Conservation (phyloP, 1,139 yeast genomes). For the Lodderomyces margitis region DNA sequence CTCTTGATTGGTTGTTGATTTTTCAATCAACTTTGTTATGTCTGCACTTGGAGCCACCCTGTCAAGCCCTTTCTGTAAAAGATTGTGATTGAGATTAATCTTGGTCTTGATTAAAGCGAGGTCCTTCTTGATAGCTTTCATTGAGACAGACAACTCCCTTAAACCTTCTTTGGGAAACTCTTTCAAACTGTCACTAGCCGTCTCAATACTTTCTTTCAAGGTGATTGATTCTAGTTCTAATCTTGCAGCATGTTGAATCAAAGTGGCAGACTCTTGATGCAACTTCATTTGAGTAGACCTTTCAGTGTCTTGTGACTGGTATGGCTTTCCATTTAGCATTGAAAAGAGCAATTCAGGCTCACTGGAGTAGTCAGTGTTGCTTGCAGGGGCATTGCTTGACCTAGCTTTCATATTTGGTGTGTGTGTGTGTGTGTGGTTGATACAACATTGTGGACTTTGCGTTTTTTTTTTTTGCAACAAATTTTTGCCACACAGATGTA, state of each 20-base stretch:
- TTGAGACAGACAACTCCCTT: background rate
- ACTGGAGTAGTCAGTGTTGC: slow-evolving; percentile 1
- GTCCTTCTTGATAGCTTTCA: background rate
- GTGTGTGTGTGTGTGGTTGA: no score
- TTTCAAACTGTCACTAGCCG: slow-evolving; percentile 5
- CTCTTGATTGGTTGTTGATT: background rate
- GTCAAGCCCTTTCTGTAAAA: background rate
- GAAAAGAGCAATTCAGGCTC: slow-evolving; percentile 2
- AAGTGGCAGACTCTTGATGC: slow-evolving; percentile 4
- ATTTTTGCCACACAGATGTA: background rate
- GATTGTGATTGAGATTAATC: background rate
- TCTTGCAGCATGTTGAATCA: slow-evolving; percentile 31
- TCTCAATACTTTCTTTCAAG: slow-evolving; percentile 20
- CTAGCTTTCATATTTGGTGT: background rate
- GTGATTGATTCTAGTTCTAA: slow-evolving; percentile 33
- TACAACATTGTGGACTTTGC: no score
- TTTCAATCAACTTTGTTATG: background rate
- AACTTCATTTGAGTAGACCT: background rate
- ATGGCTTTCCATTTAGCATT: background rate
- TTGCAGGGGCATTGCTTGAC: background rate
- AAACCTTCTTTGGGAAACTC: background rate
- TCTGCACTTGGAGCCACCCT: background rate
- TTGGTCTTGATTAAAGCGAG: background rate
- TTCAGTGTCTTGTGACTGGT: slow-evolving; percentile 17
- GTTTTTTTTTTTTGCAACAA: background rate